A percentile compares a stretch with the other conserved stretches of the same genome.
Conservation (phyloP, 768 basidiomycete species). For the Phlegmacium glaucopus region DNA sequence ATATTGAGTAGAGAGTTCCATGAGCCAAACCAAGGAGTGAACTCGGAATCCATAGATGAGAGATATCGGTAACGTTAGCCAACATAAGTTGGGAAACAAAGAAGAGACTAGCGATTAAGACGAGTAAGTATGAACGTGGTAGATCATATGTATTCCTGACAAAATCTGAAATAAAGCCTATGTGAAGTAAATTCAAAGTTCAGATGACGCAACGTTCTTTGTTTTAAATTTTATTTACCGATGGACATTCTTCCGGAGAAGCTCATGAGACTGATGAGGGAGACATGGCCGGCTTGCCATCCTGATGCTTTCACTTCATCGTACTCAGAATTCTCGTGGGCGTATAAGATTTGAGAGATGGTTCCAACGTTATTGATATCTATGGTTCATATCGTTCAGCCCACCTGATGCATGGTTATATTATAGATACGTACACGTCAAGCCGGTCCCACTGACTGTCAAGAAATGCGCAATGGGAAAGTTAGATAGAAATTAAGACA, state of each 20-base stretch:
- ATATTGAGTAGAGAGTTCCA: constrained; percentile 67
- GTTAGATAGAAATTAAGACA: background rate
- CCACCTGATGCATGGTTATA: background rate
- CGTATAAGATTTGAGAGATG: constrained; percentile 62
- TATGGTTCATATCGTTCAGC: constrained; percentile 29
- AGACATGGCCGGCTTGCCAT: constrained; percentile 86
- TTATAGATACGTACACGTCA: constrained; percentile 68
- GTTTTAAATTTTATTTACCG: constrained; percentile 50
- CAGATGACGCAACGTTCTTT: background rate
- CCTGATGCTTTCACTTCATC: constrained; percentile 62
- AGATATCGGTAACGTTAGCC: constrained; percentile 51
- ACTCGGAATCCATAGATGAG: constrained; percentile 61
- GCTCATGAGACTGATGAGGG: constrained; percentile 77
- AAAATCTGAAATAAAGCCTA: constrained; percentile 67
- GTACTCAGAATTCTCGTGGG: constrained; percentile 56
- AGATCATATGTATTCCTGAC: constrained; percentile 50
- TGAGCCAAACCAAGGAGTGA: constrained; percentile 61
- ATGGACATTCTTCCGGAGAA: constrained; percentile 75
- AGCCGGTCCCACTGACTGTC: constrained; percentile 70
- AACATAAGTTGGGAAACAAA: constrained; percentile 69
- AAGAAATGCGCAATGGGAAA: background rate
- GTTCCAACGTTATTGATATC: constrained; percentile 89
- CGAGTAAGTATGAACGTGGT: constrained; percentile 67
- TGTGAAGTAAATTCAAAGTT: constrained; percentile 16
- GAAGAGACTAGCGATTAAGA: constrained; percentile 63